phyloP scores from a whole-genome alignment of 371 early-diverging fungal species.

The Apophysomyces elegans region DNA sequence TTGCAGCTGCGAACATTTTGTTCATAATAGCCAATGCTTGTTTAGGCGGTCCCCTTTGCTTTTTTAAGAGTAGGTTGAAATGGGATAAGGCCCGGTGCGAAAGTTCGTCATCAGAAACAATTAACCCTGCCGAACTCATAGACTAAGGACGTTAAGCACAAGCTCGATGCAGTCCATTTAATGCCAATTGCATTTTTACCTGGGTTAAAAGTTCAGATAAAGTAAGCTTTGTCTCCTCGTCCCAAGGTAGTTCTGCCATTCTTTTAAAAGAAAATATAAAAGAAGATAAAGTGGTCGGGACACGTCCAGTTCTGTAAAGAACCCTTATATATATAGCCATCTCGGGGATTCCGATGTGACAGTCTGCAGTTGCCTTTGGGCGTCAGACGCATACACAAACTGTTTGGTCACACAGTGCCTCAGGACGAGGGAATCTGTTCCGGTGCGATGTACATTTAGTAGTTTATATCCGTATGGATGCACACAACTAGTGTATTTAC shows the following conservation, averaged over 20 bases:
- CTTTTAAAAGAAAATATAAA: not conserved
- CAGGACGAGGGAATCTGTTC: too few species aligned
- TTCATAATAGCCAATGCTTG: slow-evolving; percentile 17
- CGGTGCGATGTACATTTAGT: too few species aligned
- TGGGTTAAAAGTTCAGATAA: slow-evolving; percentile 18
- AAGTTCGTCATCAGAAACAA: slow-evolving; percentile 16
- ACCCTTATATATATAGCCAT: too few species aligned
- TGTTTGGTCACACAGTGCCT: too few species aligned
- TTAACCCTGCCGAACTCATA: slow-evolving; percentile 18
- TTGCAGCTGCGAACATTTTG: slow-evolving; percentile 42
- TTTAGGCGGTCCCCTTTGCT: slow-evolving; percentile 8
- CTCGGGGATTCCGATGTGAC: too few species aligned
- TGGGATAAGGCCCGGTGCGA: slow-evolving; percentile 17
- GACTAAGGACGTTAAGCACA: slow-evolving; percentile 12
- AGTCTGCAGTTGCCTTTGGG: too few species aligned
- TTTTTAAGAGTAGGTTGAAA: slow-evolving; percentile 23
- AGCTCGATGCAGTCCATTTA: not conserved
- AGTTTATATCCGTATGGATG: too few species aligned
- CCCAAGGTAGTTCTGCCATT: slow-evolving; percentile 16
- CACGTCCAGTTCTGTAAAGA: not conserved
- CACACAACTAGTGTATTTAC: too few species aligned
- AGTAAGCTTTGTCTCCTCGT: slow-evolving; percentile 20
- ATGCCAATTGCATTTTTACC: slow-evolving; percentile 6
- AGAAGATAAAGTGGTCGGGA: not conserved
- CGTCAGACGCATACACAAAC: too few species aligned